These are phyloP conservation scores for Porcisia deanei DNA, from an alignment of 208 protist genomes.

Conservation along the genomic window DNA sequence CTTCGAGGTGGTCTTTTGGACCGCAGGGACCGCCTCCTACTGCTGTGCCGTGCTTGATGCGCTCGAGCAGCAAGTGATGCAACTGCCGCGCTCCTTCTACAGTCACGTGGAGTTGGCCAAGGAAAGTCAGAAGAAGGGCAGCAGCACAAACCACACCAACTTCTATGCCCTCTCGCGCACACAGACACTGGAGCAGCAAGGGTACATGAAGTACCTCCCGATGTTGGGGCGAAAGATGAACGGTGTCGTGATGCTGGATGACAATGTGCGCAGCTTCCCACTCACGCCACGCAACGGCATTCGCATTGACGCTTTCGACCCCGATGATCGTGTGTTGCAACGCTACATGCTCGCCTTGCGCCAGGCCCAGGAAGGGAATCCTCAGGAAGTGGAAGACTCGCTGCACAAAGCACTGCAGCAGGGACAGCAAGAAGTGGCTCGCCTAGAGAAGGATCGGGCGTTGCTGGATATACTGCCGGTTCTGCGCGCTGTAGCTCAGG, in stretches of 20 bases:
- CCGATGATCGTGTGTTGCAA: conserved; percentile 47
- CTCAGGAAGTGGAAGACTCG: conserved; percentile 22
- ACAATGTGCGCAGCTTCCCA: conserved; percentile 90
- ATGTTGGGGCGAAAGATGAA: conserved; percentile 74
- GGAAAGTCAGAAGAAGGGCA: conserved; percentile 23
- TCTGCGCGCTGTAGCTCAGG: conserved; percentile 46
- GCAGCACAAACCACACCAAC: conserved; percentile 66
- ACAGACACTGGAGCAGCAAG: conserved; percentile 69
- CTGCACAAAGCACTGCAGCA: conserved; percentile 33
- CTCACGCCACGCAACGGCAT: conserved; percentile 82
- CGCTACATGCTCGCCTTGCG: conserved; percentile 43
- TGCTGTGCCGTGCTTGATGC: conserved; percentile 75
- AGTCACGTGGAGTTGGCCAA: conserved; percentile 51
- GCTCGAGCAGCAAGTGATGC: conserved; percentile 79
- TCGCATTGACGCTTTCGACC: conserved; percentile 63
- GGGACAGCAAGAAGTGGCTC: conserved; percentile 44
- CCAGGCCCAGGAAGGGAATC: conserved; percentile 26
- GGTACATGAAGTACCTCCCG: conserved; percentile 91
- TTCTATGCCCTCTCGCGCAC: conserved; percentile 85
- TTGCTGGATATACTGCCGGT: conserved; percentile 79
- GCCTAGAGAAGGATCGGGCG: conserved; percentile 46
- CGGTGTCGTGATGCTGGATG: conserved; percentile 78
- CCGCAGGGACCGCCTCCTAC: conserved; percentile 82
- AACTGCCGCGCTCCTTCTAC: conserved; percentile 73
- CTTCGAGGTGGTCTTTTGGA: conserved; percentile 92